phyloP scores from a whole-genome alignment of 2,329 filamentous ascomycete species.

The Microdochium nivale region DNA sequence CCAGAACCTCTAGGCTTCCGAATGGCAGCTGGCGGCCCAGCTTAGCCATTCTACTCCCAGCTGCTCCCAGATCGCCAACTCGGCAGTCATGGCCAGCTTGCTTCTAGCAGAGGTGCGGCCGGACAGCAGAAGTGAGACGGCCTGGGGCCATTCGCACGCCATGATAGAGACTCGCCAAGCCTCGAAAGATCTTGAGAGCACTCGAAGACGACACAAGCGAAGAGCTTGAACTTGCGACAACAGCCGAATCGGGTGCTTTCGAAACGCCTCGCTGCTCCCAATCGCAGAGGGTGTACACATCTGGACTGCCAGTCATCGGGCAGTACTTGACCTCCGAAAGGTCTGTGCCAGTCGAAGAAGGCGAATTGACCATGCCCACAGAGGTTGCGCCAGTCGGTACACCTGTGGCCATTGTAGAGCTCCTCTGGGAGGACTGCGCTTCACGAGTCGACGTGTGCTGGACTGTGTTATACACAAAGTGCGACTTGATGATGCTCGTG shows the following conservation, averaged over 20 bases:
- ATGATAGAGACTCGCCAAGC: not conserved
- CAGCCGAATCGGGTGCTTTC: not conserved
- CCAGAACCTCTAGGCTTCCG: not conserved
- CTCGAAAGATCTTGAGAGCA: not conserved
- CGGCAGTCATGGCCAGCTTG: not conserved
- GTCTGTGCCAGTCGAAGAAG: not conserved
- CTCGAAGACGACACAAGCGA: not conserved
- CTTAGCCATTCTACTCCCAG: not conserved
- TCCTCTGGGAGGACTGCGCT: not conserved
- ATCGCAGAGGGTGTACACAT: not conserved
- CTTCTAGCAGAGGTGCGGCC: not conserved
- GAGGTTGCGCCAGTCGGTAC: not conserved
- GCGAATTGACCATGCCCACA: not conserved
- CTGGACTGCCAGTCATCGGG: not conserved
- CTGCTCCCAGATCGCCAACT: not conserved
- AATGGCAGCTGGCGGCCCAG: not conserved
- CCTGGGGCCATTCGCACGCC: not conserved
- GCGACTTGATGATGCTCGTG: not conserved
- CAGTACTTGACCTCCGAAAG: not conserved
- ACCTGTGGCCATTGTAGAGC: not conserved
- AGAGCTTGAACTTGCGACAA: not conserved
- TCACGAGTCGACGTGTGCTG: not conserved
- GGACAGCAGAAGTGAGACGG: not conserved
- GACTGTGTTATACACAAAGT: not conserved
- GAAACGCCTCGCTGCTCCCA: not conserved